A percentile compares a stretch with the other conserved stretches of the same genome.
Evolutionary conservation across 2,329 filamentous ascomycete species (phyloP).

Genomic region (Elsinoe australis): DNA sequence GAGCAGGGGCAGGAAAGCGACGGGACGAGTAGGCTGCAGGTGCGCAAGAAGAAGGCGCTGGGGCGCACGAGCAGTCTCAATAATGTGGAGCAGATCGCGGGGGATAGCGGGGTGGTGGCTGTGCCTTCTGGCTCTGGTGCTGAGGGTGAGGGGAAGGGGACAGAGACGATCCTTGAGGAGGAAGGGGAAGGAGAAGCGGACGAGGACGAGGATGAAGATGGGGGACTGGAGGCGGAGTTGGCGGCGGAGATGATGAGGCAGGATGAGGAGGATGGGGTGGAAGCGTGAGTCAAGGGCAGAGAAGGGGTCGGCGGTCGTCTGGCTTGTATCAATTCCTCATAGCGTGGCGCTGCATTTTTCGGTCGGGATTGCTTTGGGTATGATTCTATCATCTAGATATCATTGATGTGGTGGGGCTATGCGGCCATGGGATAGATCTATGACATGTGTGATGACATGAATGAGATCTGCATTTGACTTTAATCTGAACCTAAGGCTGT

Average conservation of each 20-base stretch:
- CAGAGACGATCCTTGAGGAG: slow-evolving; percentile 35
- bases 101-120: too few relatives aligned
- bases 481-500: background rate
- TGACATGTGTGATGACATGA: slow-evolving; percentile 12
- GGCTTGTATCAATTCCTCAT: slow-evolving; percentile 2
- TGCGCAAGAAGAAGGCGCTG: slow-evolving; percentile 42
- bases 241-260: slow-evolving; percentile 37
- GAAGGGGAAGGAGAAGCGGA: slow-evolving; percentile 37
- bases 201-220: slow-evolving; percentile 34
- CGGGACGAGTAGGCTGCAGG: slow-evolving; percentile 36
- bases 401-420: too few relatives aligned
- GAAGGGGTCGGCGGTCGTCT: background rate
- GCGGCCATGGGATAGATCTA: too few relatives aligned
- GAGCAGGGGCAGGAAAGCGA: slow-evolving; percentile 36
- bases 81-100: slow-evolving; percentile 35
- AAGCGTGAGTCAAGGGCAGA: background rate
- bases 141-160: slow-evolving; percentile 25
- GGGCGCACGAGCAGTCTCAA: slow-evolving; percentile 41
- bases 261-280: slow-evolving; percentile 31
- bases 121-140: too few relatives aligned
- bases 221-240: slow-evolving; percentile 51
- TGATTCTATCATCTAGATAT: too few relatives aligned
- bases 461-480: slow-evolving; percentile 7
- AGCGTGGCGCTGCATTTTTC: slow-evolving; percentile 6
- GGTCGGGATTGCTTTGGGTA: background rate